These are phyloP conservation scores for Candida peoriensis DNA, from an alignment of 805 yeast genomes.

Conservation along the genomic window DNA sequence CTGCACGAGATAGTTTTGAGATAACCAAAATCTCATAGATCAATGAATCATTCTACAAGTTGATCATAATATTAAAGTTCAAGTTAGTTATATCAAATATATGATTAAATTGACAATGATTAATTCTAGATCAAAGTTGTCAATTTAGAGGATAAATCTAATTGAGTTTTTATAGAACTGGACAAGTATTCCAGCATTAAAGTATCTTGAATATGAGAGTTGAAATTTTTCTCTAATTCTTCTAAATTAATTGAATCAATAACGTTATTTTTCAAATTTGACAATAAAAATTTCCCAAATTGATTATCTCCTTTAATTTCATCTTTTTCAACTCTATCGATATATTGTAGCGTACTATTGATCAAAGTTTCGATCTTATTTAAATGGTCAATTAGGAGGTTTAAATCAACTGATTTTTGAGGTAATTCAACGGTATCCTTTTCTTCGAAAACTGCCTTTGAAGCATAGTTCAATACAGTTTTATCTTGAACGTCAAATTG, in stretches of 20 bases:
- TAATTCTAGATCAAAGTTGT: constrained; percentile 43
- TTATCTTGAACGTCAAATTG: constrained; percentile 54
- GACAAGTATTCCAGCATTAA: constrained; percentile 79
- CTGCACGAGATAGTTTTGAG: no score
- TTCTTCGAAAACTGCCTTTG: constrained; percentile 31
- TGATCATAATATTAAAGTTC: no score
- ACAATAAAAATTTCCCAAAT: constrained; percentile 62
- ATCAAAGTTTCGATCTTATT: constrained; percentile 41
- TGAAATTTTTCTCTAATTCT: constrained; percentile 55
- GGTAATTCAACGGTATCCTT: constrained; percentile 24
- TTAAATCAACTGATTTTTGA: constrained; percentile 36
- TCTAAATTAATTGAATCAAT: constrained; percentile 40
- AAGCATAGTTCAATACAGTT: constrained; percentile 45
- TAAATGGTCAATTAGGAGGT: constrained; percentile 42
- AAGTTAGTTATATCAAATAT: no score
- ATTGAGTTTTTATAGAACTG: constrained; percentile 78
- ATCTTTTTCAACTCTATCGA: constrained; percentile 36
- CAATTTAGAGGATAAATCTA: constrained; percentile 71
- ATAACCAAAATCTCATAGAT: no score
- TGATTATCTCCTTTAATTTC: constrained; percentile 46
- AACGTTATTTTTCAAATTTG: constrained; percentile 45
- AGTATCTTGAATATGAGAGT: constrained; percentile 72
- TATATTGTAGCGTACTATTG: constrained; percentile 44
- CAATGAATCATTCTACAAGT: no score
- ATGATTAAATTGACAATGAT: no score